A percentile compares a stretch with the other conserved stretches of the same genome.
Evolutionary conservation across 805 yeast genomes (phyloP).

Genomic region (Tetrapisispora namnaoensis): DNA sequence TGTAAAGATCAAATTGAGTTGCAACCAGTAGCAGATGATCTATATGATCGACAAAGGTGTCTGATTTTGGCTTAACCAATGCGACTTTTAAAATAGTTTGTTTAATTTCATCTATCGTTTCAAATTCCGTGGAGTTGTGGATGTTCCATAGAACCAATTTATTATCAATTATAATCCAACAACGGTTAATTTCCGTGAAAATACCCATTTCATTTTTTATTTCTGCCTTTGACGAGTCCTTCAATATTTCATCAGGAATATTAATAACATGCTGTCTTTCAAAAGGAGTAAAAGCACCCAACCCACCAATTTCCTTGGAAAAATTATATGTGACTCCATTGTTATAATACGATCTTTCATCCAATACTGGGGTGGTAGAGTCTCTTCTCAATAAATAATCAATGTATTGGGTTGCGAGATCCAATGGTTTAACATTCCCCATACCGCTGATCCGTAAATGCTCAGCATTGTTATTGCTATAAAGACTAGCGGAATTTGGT

Average conservation of each 20-base stretch:
- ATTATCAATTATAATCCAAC: conserved; percentile 81
- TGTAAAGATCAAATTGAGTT: conserved; percentile 68
- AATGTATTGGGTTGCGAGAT: conserved; percentile 56
- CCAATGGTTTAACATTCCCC: conserved; percentile 31
- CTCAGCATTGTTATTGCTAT: conserved; percentile 15
- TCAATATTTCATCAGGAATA: conserved; percentile 73
- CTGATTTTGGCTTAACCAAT: conserved; percentile 71
- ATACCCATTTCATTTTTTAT: conserved; percentile 71
- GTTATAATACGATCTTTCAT: conserved; percentile 40
- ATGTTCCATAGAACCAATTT: conserved; percentile 81
- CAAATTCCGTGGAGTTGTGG: conserved; percentile 51
- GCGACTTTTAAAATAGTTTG: conserved; percentile 70
- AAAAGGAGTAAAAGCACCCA: conserved; percentile 58
- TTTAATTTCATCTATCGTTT: conserved; percentile 71
- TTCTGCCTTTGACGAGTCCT: conserved; percentile 59
- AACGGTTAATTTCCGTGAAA: conserved; percentile 66
- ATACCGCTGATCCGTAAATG: conserved; percentile 26
- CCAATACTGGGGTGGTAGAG: conserved; percentile 45
- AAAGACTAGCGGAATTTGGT: not conserved
- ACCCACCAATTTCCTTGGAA: conserved; percentile 38
- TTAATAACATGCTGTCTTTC: conserved; percentile 57
- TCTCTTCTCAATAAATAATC: conserved; percentile 48
- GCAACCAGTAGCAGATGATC: conserved; percentile 64
- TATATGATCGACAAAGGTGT: conserved; percentile 71
- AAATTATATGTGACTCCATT: conserved; percentile 61